Evolutionary conservation across 2,329 filamentous ascomycete species (phyloP).

Genomic region (Xylariaceae sp.): DNA sequence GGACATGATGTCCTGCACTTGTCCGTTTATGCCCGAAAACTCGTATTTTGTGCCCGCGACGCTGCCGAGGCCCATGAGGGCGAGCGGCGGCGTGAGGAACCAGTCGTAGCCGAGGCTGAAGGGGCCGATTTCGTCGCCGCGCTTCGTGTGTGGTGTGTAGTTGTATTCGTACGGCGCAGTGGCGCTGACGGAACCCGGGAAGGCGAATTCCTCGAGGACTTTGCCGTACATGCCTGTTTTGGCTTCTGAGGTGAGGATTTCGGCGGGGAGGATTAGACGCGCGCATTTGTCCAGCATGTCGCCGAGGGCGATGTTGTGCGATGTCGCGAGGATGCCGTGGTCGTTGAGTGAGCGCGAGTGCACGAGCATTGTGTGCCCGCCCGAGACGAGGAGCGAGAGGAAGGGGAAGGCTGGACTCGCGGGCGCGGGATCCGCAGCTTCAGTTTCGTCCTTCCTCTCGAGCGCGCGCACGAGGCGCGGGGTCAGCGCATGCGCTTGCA

Average conservation of each 20-base stretch:
- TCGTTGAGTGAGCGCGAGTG: conserved; percentile 62
- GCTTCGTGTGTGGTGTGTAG: conserved; percentile 55
- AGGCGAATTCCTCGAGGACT: conserved; percentile 73
- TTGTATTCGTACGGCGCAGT: conserved; percentile 35
- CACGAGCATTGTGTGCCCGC: conserved; percentile 85
- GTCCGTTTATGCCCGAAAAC: conserved; percentile 67
- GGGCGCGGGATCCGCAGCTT: neutral
- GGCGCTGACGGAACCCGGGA: conserved; percentile 39
- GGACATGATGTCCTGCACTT: conserved; percentile 52
- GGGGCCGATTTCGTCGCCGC: conserved; percentile 52
- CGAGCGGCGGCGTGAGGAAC: conserved; percentile 63
- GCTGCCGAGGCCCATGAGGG: conserved; percentile 35
- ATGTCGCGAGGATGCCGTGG: conserved; percentile 68
- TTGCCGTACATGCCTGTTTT: conserved; percentile 73
- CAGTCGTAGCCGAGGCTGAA: conserved; percentile 46
- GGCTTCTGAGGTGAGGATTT: conserved; percentile 43
- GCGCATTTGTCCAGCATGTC: conserved; percentile 86
- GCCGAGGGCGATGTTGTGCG: conserved; percentile 79
- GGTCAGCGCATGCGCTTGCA: conserved; percentile 94
- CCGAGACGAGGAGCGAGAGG: conserved; percentile 81
- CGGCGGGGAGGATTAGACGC: conserved; percentile 63
- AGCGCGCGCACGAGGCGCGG: conserved; percentile 69
- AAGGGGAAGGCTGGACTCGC: conserved; percentile 68
- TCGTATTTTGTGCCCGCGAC: conserved; percentile 59
- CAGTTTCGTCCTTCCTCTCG: conserved; percentile 23